phyloP scores from a whole-genome alignment of 2,329 filamentous ascomycete genomes.

The Penicillium freii region DNA sequence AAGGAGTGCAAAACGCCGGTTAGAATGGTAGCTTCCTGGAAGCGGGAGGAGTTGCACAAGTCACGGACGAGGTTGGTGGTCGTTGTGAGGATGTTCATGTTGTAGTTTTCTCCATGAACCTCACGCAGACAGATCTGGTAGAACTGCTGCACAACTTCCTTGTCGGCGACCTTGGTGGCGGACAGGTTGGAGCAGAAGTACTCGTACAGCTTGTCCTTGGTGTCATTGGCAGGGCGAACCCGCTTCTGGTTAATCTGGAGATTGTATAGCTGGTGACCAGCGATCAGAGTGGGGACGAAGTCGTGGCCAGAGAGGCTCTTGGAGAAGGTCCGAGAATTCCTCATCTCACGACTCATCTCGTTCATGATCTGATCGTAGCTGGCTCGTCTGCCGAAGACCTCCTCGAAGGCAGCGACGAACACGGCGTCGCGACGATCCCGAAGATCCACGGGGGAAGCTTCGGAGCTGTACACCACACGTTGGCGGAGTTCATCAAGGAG shows the following conservation, averaged over 20 bases:
- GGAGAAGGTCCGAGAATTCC: slow-evolving; percentile 43
- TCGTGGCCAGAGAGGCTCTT: slow-evolving; percentile 35
- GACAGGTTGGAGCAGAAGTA: slow-evolving; percentile 39
- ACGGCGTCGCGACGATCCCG: slow-evolving; percentile 42
- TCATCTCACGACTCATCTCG: slow-evolving; percentile 45
- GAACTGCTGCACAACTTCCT: slow-evolving; percentile 33
- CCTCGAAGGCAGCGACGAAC: slow-evolving; percentile 49
- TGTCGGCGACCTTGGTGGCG: slow-evolving; percentile 25
- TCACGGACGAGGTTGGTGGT: slow-evolving; percentile 30
- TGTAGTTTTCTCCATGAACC: slow-evolving; percentile 30
- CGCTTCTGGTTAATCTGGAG: slow-evolving; percentile 35
- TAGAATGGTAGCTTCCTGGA: slow-evolving; percentile 36
- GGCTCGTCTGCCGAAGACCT: slow-evolving; percentile 39
- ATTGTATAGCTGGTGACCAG: slow-evolving; percentile 31
- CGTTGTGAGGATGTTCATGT: slow-evolving; percentile 31
- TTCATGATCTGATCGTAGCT: slow-evolving; percentile 43
- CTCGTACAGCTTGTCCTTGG: slow-evolving; percentile 36
- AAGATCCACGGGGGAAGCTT: slow-evolving; percentile 28
- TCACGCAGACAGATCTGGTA: slow-evolving; percentile 36
- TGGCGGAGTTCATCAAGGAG: slow-evolving; percentile 50
- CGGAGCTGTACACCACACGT: slow-evolving; percentile 50
- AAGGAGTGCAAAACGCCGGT: slow-evolving; percentile 37
- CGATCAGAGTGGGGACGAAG: slow-evolving; percentile 33
- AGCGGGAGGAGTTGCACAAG: slow-evolving; percentile 30
- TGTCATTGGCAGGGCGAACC: slow-evolving; percentile 27